Percentiles rank a stretch among this genome's conserved stretches.
Evolutionary conservation across 1,284 basidiomycete species (phyloP).

Genomic region (Puccinia triticina): DNA sequence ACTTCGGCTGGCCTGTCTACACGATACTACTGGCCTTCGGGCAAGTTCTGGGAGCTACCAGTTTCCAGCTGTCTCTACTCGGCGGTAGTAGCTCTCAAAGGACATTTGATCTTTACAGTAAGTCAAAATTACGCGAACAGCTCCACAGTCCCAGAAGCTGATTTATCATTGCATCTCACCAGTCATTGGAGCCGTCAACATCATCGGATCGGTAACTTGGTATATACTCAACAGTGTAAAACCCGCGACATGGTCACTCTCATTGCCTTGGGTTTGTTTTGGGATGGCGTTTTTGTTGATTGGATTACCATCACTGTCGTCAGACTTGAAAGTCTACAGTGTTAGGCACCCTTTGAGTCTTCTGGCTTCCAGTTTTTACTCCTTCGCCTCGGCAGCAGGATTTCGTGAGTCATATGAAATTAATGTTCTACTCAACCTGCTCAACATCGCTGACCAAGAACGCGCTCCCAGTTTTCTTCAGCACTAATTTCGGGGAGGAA

Average conservation of each 20-base stretch:
- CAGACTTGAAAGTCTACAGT: conserved; percentile 53
- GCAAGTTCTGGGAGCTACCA: conserved; percentile 82
- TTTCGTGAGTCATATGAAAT: conserved; percentile 63
- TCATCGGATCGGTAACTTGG: conserved; percentile 81
- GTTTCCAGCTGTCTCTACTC: conserved; percentile 87
- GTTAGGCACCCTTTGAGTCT: conserved; percentile 68
- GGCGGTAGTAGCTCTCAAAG: conserved; percentile 81
- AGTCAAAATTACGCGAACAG: background rate
- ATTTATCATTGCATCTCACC: background rate
- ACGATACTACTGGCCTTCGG: conserved; percentile 82
- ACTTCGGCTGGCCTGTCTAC: conserved; percentile 80
- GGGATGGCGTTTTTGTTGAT: conserved; percentile 85
- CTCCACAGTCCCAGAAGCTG: background rate
- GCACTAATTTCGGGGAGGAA: conserved; percentile 93
- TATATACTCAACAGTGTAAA: conserved; percentile 84
- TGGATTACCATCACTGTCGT: conserved; percentile 75
- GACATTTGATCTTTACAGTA: conserved; percentile 75
- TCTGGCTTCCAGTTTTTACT: conserved; percentile 84
- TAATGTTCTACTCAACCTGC: background rate
- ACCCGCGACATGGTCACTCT: conserved; percentile 82
- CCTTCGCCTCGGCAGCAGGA: conserved; percentile 80
- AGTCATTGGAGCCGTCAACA: conserved; percentile 78
- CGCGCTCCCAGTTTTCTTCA: conserved; percentile 70
- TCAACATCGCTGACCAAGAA: background rate
- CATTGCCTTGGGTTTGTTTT: conserved; percentile 85